phyloP scores from a whole-genome alignment of 2,329 filamentous ascomycete species.

The Tolypocladium capitatum region DNA sequence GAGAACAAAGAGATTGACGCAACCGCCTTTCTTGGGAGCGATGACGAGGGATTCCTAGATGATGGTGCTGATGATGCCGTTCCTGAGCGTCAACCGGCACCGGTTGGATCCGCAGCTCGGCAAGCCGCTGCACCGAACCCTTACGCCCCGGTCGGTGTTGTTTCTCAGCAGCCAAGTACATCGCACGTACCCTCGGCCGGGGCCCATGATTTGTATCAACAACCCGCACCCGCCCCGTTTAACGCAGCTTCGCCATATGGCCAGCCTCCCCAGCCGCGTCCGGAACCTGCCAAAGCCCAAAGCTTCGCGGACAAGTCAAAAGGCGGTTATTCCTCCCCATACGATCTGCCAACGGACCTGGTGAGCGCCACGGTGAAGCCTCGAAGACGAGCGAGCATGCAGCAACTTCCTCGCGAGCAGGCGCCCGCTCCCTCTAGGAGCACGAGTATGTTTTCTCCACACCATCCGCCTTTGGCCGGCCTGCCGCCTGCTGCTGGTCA shows the following conservation, averaged over 20 bases:
- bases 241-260: conserved; percentile 21
- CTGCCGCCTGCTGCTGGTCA: conserved; percentile 12
- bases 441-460: conserved; percentile 39
- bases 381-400: conserved; percentile 49
- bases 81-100: conserved; percentile 7
- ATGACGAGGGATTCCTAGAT: conserved; percentile 66
- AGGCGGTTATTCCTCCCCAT: conserved; percentile 85
- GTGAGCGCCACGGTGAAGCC: conserved; percentile 41
- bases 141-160: conserved; percentile 13
- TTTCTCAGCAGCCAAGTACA: conserved; percentile 7
- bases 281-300: conserved; percentile 47
- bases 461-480: conserved; percentile 8
- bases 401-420: conserved; percentile 33
- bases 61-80: conserved; percentile 48
- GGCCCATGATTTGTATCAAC: conserved; percentile 10
- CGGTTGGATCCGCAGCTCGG: conserved; percentile 3
- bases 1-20: conserved; percentile 40
- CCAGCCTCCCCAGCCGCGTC: conserved; percentile 21
- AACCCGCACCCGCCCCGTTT: conserved; percentile 10
- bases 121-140: conserved; percentile 8
- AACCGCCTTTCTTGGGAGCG: conserved; percentile 60
- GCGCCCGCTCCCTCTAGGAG: conserved; percentile 45
- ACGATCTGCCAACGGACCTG: conserved; percentile 86
- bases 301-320: conserved; percentile 88
- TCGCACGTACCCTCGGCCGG: conserved; percentile 10